Evolutionary conservation across 2,329 filamentous ascomycete species (phyloP), one percentile per base, ranked within the genome.

Genomic region (Monosporascus sp.): DNA sequence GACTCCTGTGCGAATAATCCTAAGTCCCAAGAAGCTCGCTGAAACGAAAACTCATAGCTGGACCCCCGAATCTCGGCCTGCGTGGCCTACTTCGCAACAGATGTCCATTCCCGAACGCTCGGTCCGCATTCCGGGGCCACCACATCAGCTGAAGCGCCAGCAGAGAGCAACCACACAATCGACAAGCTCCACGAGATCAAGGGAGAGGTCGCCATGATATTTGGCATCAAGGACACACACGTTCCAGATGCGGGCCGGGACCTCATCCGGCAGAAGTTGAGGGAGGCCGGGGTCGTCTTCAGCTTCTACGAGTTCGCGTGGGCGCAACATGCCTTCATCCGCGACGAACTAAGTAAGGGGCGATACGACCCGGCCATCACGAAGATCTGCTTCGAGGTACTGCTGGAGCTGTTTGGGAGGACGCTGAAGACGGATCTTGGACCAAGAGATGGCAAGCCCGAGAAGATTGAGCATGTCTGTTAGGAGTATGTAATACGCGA

Each of bases 281-380:
- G 92, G 62, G 89, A 90, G 22, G 83, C 85, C 6, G 87, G 87
- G 9, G 80, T 87, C 5, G 77, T 80, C 9, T 92, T 93, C 64
- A 87, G 83, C 65, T 96, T 90, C 68, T 90, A 94, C 72, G 92
- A 97, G 73, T 84, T 89, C 59, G 89, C 90, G n/a, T 93, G 90
- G 84, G 91, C 92, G 3, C 92, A 96, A 71, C 92, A 96, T 74
- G 92, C 92, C 5, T 97, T 97, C 67, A 95, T 97, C 68, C 81
- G 92, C 18, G 92, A 97, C 65, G 92, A 97, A 75, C 76, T 94
- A 54, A 91, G 88, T 70, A 96, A 96, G 73, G 92, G 91, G n/a
- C 80, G 92, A 25, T 97, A 96, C 65, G 92, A 97, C 68, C 89
- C 92, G 1, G 90, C 89, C 20, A 79, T 97, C 53, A 84, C 85